Base-by-base conservation (phyloP, 176 grass and related monocot genomes). In the Aegilops longissima region DNA sequence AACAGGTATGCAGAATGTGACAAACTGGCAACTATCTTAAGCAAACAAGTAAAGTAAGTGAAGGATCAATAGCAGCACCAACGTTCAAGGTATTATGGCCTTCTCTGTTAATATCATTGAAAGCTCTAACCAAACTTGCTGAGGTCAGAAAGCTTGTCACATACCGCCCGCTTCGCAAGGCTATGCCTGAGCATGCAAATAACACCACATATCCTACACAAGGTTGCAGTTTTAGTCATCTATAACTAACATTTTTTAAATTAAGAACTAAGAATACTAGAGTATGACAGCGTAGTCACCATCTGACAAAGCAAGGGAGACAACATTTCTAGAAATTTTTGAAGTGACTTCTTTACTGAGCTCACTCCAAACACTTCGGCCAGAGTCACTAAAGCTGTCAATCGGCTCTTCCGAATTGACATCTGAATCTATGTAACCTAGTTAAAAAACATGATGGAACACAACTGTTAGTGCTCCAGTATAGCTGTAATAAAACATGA, bases 131-230 rank as follows among this genome's bases (percentile, higher is more conserved):
- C 47, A 86, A 78, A 79, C 33, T 78, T 59, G 74, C 34, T 78
- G 84, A 78, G 17, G 74, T 86, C n/a, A 86, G 16, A 58, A 86
- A 86, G 5, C 74, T 42, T 42, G 84, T 78, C 20, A 68, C 31
- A 58, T 12, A 12, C 34, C 1, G 13, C 14, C 3, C 4, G 17
- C 73, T 9, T 86, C 58, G 30, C 42, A 86, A 2, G 58, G 76
- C 24, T 79, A 79, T 79, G 9, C 74, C 74, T 64, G 83, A 85
- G 63, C 62, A 86, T 61, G 34, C 63, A 70, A 86, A 78, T 59
- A 78, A 38, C 76, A 61, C 76, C 6, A 3, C 13, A 24, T 69
- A 1, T 21, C 74, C 74, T 85, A 59, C 33, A 79, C 13, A 78
- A 63, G 12, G 39, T 39, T 8, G 21, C 11, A 80, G 33, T 23